A percentile compares a stretch with the other conserved stretches of the same genome.
Conservation (phyloP, 2,329 filamentous ascomycete species). For the Emergomyces orientalis region DNA sequence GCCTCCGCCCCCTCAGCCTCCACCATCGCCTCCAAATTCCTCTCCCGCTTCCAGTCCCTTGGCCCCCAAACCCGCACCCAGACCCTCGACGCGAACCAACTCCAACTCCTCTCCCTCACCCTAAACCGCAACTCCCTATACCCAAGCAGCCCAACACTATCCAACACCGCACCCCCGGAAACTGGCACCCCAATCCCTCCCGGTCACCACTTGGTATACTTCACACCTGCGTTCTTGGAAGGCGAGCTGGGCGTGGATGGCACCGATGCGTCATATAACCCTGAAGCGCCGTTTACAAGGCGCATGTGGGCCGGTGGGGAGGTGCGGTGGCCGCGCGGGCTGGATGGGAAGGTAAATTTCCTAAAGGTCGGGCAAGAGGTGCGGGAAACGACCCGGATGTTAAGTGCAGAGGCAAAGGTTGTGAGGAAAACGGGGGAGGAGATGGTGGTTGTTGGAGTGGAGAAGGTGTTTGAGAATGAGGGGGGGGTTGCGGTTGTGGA, state of each 20-base stretch:
- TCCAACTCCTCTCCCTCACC: constrained; percentile 53
- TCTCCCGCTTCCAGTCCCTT: constrained; percentile 34
- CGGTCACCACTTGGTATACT: constrained; percentile 56
- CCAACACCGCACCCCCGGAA: constrained; percentile 26
- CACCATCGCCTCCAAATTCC: constrained; percentile 33
- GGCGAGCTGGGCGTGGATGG: constrained; percentile 50
- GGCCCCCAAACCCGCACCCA: constrained; percentile 41
- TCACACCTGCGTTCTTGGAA: constrained; percentile 50
- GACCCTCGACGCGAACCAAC: constrained; percentile 52
- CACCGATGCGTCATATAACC: constrained; percentile 52
- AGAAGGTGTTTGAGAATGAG: constrained; percentile 50
- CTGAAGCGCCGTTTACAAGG: constrained; percentile 50
- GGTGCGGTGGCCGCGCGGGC: constrained; percentile 43
- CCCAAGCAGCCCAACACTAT: constrained; percentile 23
- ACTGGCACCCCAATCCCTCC: constrained; percentile 46
- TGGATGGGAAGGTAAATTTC: constrained; percentile 27
- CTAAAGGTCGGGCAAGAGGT: constrained; percentile 48
- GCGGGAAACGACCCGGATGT: constrained; percentile 47
- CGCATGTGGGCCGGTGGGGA: constrained; percentile 60
- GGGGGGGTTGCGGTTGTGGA: constrained; percentile 47
- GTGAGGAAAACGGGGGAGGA: constrained; percentile 47
- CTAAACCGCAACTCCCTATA: constrained; percentile 43
- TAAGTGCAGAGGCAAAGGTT: constrained; percentile 47
- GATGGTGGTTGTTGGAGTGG: constrained; percentile 57
- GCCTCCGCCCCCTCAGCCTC: constrained; percentile 19